Conservation (phyloP, 139 green algal genomes). For the Volvox africanus region DNA sequence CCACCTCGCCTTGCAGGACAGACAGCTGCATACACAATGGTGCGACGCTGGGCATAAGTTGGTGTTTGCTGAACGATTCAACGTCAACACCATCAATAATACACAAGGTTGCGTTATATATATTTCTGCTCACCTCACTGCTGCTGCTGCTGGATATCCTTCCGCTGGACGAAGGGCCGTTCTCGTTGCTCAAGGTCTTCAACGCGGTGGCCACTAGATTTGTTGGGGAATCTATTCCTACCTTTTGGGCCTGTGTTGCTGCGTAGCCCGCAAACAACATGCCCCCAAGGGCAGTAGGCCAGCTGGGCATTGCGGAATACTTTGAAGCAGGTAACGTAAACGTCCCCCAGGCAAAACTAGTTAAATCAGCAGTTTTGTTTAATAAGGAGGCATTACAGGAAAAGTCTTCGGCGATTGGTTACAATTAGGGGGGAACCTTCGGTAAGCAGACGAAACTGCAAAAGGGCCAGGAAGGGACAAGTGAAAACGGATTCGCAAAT, state of each 20-base stretch:
- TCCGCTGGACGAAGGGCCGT: neutral
- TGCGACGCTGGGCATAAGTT: neutral
- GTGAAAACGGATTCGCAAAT: too few relatives aligned
- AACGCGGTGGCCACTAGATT: neutral
- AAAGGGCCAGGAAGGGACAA: too few relatives aligned
- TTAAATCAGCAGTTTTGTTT: too few relatives aligned
- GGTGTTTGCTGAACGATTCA: neutral
- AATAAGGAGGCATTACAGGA: too few relatives aligned
- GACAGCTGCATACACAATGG: slow-evolving; percentile 32
- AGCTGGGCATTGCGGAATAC: slow-evolving; percentile 19
- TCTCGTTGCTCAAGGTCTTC: neutral
- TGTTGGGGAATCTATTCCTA: slow-evolving; percentile 23
- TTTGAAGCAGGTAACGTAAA: too few relatives aligned
- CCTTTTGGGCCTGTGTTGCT: slow-evolving; percentile 31
- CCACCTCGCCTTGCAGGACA: slow-evolving; percentile 56
- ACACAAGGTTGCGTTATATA: neutral
- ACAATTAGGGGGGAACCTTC: too few relatives aligned
- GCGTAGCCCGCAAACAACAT: slow-evolving; percentile 36
- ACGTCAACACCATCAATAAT: neutral
- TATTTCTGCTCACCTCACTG: slow-evolving; percentile 29
- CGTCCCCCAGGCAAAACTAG: too few relatives aligned
- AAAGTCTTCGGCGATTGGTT: too few relatives aligned
- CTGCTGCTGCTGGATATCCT: neutral
- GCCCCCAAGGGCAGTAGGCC: slow-evolving; percentile 22
- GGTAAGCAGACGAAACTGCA: too few relatives aligned